Evolutionary conservation across 257 asterid genomes (phyloP).

Genomic region (Solanum raphanifolium): DNA sequence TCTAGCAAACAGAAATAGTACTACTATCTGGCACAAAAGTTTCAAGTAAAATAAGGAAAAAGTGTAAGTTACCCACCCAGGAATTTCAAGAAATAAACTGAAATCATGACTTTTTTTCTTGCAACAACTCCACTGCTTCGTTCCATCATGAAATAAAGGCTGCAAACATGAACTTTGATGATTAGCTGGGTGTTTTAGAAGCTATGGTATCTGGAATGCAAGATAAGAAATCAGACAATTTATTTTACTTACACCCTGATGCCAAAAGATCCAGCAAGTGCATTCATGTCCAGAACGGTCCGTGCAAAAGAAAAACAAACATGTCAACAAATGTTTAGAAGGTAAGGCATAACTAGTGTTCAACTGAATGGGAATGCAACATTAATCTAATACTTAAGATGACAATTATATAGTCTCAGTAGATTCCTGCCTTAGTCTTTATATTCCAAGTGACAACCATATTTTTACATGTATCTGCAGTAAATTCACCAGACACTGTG

Average conservation of each 20-base stretch:
- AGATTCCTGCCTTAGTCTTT: neutral
- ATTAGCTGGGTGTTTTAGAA: neutral
- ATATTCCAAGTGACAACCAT: neutral
- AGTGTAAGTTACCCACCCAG: conserved; percentile 27
- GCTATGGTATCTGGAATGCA: neutral
- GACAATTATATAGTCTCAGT: neutral
- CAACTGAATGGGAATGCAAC: neutral
- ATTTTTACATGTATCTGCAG: neutral
- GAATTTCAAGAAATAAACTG: conserved; percentile 74
- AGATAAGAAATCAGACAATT: neutral
- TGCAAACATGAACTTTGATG: conserved; percentile 15
- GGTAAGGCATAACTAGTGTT: neutral
- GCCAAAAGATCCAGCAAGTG: neutral
- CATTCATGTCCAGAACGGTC: neutral
- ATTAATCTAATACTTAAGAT: neutral
- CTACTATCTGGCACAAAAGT: neutral
- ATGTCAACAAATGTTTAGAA: neutral
- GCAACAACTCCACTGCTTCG: conserved; percentile 99
- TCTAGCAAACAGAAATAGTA: neutral
- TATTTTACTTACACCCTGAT: conserved; percentile 26
- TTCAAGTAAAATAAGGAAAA: neutral
- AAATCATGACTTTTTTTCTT: conserved; percentile 91
- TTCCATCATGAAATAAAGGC: conserved; percentile 95
- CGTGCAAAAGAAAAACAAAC: conserved; percentile 9
- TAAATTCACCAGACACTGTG: neutral